A percentile compares a stretch with the other conserved stretches of the same genome.
Evolutionary conservation across 352 stramenopile genomes (phyloP).

Genomic region (Achlya hypogyna): DNA sequence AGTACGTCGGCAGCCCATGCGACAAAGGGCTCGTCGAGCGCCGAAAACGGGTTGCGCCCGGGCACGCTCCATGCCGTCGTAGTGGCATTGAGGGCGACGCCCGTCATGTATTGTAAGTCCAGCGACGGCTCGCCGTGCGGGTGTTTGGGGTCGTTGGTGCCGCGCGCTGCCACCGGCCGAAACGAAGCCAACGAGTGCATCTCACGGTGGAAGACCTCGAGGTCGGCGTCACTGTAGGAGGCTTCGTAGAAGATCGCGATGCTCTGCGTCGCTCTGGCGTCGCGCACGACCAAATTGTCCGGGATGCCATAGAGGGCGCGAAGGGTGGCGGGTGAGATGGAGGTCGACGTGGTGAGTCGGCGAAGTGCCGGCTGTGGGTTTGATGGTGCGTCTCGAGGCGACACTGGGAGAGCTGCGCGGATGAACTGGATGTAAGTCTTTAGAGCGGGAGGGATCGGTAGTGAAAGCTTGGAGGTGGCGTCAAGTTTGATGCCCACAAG

Average conservation of each 20-base stretch:
- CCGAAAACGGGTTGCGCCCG: slow-evolving; percentile 78
- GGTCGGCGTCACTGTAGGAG: slow-evolving; percentile 41
- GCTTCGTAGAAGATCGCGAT: slow-evolving; percentile 71
- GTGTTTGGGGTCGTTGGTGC: slow-evolving; percentile 31
- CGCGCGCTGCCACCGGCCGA: slow-evolving; percentile 45
- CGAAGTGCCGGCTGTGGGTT: too few relatives aligned
- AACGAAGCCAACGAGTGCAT: slow-evolving; percentile 29
- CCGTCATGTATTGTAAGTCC: slow-evolving; percentile 88
- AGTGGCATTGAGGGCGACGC: slow-evolving; percentile 60
- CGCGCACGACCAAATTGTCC: slow-evolving; percentile 46
- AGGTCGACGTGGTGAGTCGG: too few relatives aligned
- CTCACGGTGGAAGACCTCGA: slow-evolving; percentile 41
- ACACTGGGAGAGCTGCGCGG: not conserved
- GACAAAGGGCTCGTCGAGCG: slow-evolving; percentile 76
- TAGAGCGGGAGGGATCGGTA: too few relatives aligned
- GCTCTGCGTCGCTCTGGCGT: slow-evolving; percentile 42
- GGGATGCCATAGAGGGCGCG: slow-evolving; percentile 43
- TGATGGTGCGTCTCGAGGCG: not conserved
- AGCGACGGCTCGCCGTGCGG: slow-evolving; percentile 70
- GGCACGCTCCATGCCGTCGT: slow-evolving; percentile 78
- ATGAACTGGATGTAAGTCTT: slow-evolving; percentile 1
- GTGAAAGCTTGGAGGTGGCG: too few relatives aligned
- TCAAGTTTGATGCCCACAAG: not conserved
- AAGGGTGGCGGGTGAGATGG: not conserved
- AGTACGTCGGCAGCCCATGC: slow-evolving; percentile 67